phyloP scores from a whole-genome alignment of 139 green algal genomes.

The Diplosphaera chodatii region DNA sequence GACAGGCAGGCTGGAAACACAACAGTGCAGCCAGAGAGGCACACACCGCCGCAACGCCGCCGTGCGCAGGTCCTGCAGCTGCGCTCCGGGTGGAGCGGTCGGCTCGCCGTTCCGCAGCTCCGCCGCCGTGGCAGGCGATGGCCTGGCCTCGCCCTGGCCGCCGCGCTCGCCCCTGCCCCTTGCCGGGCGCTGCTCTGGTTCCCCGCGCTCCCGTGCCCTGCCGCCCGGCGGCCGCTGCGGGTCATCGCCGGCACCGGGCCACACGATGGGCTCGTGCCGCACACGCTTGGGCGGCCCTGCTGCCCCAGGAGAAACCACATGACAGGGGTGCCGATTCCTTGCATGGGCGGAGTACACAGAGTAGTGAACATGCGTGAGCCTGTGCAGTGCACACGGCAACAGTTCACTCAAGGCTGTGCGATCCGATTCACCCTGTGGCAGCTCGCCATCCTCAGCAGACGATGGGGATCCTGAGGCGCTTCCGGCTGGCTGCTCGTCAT shows the following conservation, averaged over 20 bases:
- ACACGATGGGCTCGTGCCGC: slow-evolving; percentile 1
- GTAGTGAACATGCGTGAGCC: too few species aligned
- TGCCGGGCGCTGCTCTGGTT: not conserved
- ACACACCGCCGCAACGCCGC: not conserved
- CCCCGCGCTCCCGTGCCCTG: not conserved
- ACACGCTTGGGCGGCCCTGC: not conserved
- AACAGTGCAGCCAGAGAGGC: too few species aligned
- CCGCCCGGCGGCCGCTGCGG: not conserved
- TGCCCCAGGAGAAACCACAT: too few species aligned
- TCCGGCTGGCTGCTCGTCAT: not conserved
- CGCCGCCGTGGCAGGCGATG: not conserved
- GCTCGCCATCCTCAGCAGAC: not conserved
- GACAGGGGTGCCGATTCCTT: too few species aligned
- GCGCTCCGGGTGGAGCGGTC: too few species aligned
- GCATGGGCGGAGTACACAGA: too few species aligned
- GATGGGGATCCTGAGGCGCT: not conserved
- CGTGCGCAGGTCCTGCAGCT: not conserved
- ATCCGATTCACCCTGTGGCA: not conserved
- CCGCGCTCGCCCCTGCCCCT: not conserved
- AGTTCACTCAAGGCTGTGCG: too few species aligned
- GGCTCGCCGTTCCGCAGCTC: too few species aligned
- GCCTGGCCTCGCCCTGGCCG: not conserved
- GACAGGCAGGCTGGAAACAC: too few species aligned
- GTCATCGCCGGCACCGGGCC: not conserved
- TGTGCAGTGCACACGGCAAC: too few species aligned